A percentile compares a stretch with the other conserved stretches of the same genome.
phyloP scores from a whole-genome alignment of 208 protist species.

The Zelonia costaricensis region DNA sequence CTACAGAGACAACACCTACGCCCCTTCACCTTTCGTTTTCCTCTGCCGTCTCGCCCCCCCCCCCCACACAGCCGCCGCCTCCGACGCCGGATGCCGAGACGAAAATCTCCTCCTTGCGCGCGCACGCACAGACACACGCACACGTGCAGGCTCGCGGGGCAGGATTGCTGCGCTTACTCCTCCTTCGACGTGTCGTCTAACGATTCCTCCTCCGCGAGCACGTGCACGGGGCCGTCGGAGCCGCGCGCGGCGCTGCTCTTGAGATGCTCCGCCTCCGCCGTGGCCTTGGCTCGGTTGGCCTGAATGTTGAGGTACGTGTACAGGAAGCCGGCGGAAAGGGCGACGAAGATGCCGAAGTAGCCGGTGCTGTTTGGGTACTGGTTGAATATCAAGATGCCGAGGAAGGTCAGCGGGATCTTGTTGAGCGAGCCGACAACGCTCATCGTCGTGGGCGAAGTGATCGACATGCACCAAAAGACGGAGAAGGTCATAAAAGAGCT shows the following conservation, averaged over 20 bases:
- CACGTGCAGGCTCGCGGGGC: too few species aligned
- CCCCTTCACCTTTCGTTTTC: too few species aligned
- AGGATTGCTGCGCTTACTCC: too few species aligned
- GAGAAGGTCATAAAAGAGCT: slow-evolving; percentile 83
- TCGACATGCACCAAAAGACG: slow-evolving; percentile 89
- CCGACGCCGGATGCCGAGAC: too few species aligned
- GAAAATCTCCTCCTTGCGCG: too few species aligned
- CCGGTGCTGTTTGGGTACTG: slow-evolving; percentile 74
- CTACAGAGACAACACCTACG: too few species aligned
- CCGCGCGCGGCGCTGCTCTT: not conserved
- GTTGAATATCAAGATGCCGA: slow-evolving; percentile 84
- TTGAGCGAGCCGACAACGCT: slow-evolving; percentile 86
- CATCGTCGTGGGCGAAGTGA: slow-evolving; percentile 91
- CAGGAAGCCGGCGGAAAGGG: slow-evolving; percentile 66
- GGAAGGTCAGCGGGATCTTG: slow-evolving; percentile 80
- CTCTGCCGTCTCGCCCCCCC: too few species aligned
- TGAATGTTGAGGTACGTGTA: slow-evolving; percentile 71
- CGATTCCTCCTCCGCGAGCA: slow-evolving; percentile 17
- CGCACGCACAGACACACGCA: not conserved
- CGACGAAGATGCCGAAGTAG: slow-evolving; percentile 73
- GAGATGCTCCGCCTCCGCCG: slow-evolving; percentile 5
- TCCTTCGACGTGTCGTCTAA: not conserved
- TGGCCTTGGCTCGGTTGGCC: slow-evolving; percentile 29
- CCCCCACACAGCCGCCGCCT: too few species aligned
- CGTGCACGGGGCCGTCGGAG: not conserved